Percentiles rank a stretch among this genome's conserved stretches.
Evolutionary conservation across 2,329 filamentous ascomycete genomes (phyloP).

Genomic region (Claviceps digitariae): DNA sequence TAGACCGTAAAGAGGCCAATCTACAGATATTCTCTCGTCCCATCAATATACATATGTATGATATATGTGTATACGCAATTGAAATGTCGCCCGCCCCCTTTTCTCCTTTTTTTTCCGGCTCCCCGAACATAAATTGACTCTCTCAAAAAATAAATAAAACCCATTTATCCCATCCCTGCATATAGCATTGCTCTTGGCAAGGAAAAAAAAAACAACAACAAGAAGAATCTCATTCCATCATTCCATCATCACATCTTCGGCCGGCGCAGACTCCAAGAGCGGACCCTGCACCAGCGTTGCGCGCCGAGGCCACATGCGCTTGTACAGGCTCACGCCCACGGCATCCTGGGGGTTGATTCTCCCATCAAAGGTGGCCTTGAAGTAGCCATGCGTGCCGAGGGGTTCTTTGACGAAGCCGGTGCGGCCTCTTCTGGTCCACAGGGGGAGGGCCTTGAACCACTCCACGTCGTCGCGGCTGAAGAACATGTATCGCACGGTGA

Average conservation of each 20-base stretch:
- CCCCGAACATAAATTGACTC: too few species aligned
- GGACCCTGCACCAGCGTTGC: conserved; percentile 35
- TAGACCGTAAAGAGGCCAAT: too few species aligned
- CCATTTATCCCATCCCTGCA: too few species aligned
- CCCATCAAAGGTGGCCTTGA: conserved; percentile 96
- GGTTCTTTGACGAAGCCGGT: conserved; percentile 89
- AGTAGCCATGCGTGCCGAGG: conserved; percentile 96
- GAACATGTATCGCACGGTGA: conserved; percentile 99
- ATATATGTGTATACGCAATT: too few species aligned
- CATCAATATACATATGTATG: too few species aligned
- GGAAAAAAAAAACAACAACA: background rate
- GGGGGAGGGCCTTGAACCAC: conserved; percentile 93
- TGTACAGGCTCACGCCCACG: conserved; percentile 80
- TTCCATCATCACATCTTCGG: conserved; percentile 24
- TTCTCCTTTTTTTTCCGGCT: too few species aligned
- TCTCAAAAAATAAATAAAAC: too few species aligned
- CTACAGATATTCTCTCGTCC: too few species aligned
- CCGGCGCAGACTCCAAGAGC: conserved; percentile 24
- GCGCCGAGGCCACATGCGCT: conserved; percentile 67
- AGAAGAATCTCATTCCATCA: background rate
- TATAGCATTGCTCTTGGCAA: too few species aligned
- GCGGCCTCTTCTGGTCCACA: conserved; percentile 85
- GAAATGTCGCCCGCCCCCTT: too few species aligned
- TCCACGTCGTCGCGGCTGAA: conserved; percentile 91
- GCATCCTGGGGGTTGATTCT: conserved; percentile 93